These are phyloP conservation scores for Stygiomarasmius scandens DNA, from an alignment of 1,284 basidiomycete genomes.

Conservation along the genomic window DNA sequence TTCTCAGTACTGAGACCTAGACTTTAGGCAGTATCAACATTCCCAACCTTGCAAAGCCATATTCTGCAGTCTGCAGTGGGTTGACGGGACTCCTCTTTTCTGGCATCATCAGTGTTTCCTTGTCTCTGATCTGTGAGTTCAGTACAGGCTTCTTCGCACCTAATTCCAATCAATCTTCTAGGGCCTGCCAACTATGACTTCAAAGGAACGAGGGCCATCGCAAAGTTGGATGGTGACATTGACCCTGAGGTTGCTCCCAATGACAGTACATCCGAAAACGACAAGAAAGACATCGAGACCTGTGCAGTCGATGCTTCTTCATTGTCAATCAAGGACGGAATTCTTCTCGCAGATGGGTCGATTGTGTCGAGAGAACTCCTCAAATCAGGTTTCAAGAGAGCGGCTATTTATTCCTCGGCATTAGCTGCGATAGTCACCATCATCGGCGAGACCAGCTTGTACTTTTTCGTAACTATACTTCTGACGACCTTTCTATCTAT, in stretches of 20 bases:
- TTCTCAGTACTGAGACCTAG: too few species aligned
- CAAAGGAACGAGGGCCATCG: slow-evolving; percentile 44
- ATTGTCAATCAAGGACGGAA: not conserved
- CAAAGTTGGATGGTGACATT: slow-evolving; percentile 28
- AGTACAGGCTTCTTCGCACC: too few species aligned
- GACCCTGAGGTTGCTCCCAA: slow-evolving; percentile 15
- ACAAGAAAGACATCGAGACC: slow-evolving; percentile 18
- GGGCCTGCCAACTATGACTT: slow-evolving; percentile 53
- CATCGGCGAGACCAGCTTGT: slow-evolving; percentile 39
- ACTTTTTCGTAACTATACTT: too few species aligned
- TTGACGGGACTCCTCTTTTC: slow-evolving; percentile 47
- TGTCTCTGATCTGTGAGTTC: slow-evolving; percentile 46
- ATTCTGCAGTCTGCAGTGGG: slow-evolving; percentile 52
- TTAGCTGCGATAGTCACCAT: slow-evolving; percentile 44
- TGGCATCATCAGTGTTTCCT: slow-evolving; percentile 41
- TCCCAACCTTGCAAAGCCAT: slow-evolving; percentile 45
- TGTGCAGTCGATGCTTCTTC: not conserved
- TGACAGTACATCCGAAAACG: slow-evolving; percentile 15
- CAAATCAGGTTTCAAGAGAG: slow-evolving; percentile 40
- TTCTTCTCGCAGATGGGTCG: not conserved
- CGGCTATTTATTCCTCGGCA: slow-evolving; percentile 41
- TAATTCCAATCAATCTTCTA: too few species aligned
- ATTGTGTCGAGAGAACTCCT: slow-evolving; percentile 29
- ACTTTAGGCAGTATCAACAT: slow-evolving; percentile 45
- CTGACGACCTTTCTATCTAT: not conserved